A percentile compares a stretch with the other conserved stretches of the same genome.
Evolutionary conservation across 2,329 filamentous ascomycete species (phyloP).

Genomic region (Paracorniculantispora psalliotae): DNA sequence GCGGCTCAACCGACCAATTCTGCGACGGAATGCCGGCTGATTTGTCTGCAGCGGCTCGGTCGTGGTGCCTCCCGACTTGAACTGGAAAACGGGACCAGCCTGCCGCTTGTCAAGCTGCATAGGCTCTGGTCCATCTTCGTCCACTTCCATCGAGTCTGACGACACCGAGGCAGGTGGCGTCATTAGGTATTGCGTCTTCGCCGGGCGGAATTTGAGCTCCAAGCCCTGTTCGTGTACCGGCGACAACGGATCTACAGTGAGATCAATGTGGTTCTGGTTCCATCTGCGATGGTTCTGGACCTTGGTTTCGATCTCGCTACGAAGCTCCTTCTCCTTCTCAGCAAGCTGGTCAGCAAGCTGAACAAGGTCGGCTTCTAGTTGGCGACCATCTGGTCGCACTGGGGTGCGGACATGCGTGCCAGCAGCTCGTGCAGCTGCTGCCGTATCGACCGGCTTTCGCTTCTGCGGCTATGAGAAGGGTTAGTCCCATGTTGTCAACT

Average conservation of each 20-base stretch:
- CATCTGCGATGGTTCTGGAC: constrained; percentile 84
- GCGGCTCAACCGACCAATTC: constrained; percentile 78
- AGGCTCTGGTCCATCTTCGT: constrained; percentile 43
- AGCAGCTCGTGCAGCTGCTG: constrained; percentile 56
- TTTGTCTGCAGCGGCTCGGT: constrained; percentile 35
- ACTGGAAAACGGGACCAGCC: constrained; percentile 37
- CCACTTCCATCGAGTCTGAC: constrained; percentile 53
- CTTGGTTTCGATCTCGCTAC: constrained; percentile 78
- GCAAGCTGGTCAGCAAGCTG: constrained; percentile 70
- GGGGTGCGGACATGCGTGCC: constrained; percentile 65
- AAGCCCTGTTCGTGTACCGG: constrained; percentile 63
- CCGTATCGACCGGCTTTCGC: constrained; percentile 57
- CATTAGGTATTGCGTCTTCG: constrained; percentile 66
- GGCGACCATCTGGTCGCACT: constrained; percentile 63
- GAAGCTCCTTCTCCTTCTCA: constrained; percentile 77
- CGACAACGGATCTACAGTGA: constrained; percentile 79
- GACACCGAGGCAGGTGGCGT: constrained; percentile 56
- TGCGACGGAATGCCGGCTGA: constrained; percentile 70
- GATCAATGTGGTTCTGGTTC: constrained; percentile 86
- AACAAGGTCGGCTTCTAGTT: constrained; percentile 73
- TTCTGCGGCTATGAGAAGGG: constrained; percentile 58
- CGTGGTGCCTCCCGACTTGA: constrained; percentile 35
- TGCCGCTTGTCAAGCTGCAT: constrained; percentile 33
- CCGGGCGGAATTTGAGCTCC: constrained; percentile 63
- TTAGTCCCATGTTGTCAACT: constrained; percentile 23